Conservation (phyloP, 805 yeast genomes). For the Ogataea pilisensis region DNA sequence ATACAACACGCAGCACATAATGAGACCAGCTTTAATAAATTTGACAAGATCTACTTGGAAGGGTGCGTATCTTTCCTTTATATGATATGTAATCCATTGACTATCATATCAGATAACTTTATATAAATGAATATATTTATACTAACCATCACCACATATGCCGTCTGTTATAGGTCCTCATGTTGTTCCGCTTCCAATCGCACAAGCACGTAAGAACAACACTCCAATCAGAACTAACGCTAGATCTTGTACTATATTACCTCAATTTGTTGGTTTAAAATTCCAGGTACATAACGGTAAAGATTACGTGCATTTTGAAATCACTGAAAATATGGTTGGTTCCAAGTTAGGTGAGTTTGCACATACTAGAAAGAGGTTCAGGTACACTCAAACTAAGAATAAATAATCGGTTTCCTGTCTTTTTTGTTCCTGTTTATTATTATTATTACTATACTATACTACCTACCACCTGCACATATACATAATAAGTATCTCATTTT, state of each 20-base stretch:
- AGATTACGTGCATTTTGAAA: conserved; percentile 82
- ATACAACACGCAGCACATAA: too few relatives aligned
- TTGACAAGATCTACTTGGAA: conserved; percentile 59
- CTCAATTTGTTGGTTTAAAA: conserved; percentile 91
- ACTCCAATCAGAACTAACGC: conserved; percentile 95
- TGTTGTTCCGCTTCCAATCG: conserved; percentile 91
- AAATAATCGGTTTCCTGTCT: too few relatives aligned
- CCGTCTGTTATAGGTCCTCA: conserved; percentile 60
- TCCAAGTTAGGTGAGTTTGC: conserved; percentile 93
- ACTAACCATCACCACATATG: not conserved
- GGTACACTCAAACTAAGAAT: conserved; percentile 75
- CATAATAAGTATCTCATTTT: too few relatives aligned
- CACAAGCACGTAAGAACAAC: conserved; percentile 73
- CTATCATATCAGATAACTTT: too few relatives aligned
- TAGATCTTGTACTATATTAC: conserved; percentile 88
- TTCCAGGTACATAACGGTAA: conserved; percentile 97
- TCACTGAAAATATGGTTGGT: conserved; percentile 96
- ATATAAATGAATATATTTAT: not conserved
- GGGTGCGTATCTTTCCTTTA: conserved; percentile 29
- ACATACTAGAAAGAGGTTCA: conserved; percentile 85
- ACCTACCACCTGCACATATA: too few relatives aligned
- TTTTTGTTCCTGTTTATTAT: not conserved
- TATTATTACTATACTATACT: not conserved
- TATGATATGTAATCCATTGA: not conserved
- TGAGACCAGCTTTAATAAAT: conserved; percentile 37